These are phyloP conservation scores for Grifola frondosa DNA, from an alignment of 1,284 basidiomycete genomes.

Conservation along the genomic window DNA sequence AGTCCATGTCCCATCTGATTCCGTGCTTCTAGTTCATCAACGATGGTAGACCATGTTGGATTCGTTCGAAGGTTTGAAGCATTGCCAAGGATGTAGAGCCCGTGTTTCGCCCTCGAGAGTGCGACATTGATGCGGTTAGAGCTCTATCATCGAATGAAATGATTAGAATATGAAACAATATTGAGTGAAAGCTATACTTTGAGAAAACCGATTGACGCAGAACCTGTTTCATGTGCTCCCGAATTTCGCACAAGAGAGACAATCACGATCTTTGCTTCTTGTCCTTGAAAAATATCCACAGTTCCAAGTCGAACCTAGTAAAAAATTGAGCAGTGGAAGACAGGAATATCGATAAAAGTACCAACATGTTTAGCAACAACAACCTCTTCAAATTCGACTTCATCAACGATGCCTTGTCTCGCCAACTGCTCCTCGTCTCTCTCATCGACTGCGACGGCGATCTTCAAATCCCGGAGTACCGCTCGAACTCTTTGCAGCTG, in stretches of 20 bases:
- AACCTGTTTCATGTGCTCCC: conserved; percentile 42
- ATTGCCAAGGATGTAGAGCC: conserved; percentile 72
- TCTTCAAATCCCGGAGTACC: conserved; percentile 46
- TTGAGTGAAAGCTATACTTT: conserved; percentile 40
- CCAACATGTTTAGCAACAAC: conserved; percentile 45
- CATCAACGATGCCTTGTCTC: conserved; percentile 40
- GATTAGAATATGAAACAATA: no score
- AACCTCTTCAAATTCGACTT: conserved; percentile 33
- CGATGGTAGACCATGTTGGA: conserved; percentile 60
- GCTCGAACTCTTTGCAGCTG: conserved; percentile 50
- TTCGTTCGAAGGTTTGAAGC: conserved; percentile 47
- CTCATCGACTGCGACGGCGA: conserved; percentile 69
- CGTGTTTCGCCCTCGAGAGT: conserved; percentile 69
- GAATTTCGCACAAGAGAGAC: conserved; percentile 72
- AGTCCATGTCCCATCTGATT: conserved; percentile 52
- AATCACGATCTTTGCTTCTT: conserved; percentile 68
- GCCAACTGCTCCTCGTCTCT: conserved; percentile 60
- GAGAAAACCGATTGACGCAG: conserved; percentile 64
- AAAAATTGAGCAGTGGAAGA: neutral
- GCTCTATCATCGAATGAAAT: conserved; percentile 11
- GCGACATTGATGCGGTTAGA: conserved; percentile 42
- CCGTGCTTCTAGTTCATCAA: conserved; percentile 51
- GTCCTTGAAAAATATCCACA: conserved; percentile 77
- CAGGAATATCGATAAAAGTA: neutral
- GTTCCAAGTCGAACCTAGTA: conserved; percentile 67